Evolutionary conservation across 2,329 filamentous ascomycete genomes (phyloP), one percentile per base, ranked within the genome.

Genomic region (Dryadomyces sulphureus): DNA sequence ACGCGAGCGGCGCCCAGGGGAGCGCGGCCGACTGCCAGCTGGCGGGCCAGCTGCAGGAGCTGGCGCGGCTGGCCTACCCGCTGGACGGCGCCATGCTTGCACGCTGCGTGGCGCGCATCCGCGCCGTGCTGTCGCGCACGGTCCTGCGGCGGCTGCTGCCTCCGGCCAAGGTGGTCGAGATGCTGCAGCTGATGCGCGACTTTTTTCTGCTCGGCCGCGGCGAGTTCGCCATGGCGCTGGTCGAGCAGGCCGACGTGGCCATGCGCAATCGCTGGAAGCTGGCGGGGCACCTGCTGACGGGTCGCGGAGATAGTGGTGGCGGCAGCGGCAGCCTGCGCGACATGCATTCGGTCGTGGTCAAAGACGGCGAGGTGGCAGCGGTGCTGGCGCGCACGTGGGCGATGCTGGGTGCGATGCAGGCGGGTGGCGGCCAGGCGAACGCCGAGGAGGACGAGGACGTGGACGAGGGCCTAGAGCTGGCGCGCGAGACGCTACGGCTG

Each of bases 181-280:
- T 84, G 43, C 67, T 96, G 14, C 76, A 78, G 24, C 69, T 95
- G 8, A 69, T 95, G 1, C 75, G 89, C 41, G 81, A 92, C 47
- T 95, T 94, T 62, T 86, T 95, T 54, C 72, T 98, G 2, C 71
- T 98, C 0, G 82, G 84, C 1, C 76, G 86, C 30, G 90, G 90
- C 45, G 92, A 96, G 60, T 98, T 98, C 60, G 87, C 89, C 19
- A 79, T 92, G 63, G 81, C 84, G 0, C 64, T 98, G 22, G 86
- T 93, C 1, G 76, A 81, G 32, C 85, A 95, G 63, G 87, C 90
- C 1, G 87, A 95, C 54, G 77, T 82, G 46, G 82, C 79, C 54
- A 73, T 92, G 21, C 73, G 77, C n/a, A 79, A 76, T 52, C 78
- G 86, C 43, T 85, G 84, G 71, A 77, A 72, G 54, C 68, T 79